phyloP scores from a whole-genome alignment of 192 early-diverging fungal species.

The Backusella macrospora region DNA sequence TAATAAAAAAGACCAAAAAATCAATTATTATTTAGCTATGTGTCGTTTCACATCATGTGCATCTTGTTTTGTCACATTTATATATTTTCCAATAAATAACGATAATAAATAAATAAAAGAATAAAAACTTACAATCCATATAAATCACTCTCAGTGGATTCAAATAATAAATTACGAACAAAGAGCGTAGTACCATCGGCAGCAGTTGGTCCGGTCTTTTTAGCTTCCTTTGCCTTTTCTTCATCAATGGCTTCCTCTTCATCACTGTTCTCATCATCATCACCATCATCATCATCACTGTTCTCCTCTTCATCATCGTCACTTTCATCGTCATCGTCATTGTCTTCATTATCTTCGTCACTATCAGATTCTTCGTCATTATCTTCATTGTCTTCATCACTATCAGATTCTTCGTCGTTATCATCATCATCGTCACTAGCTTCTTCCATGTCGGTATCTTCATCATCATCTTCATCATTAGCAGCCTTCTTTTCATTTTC shows the following conservation, averaged over 20 bases:
- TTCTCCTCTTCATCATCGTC: conserved; percentile 46
- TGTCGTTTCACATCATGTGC: neutral
- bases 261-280: conserved; percentile 26
- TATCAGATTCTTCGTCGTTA: conserved; percentile 42
- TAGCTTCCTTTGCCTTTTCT: conserved; percentile 40
- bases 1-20: neutral
- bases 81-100: neutral
- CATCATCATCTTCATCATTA: conserved; percentile 40
- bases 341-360: conserved; percentile 54
- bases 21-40: neutral
- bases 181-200: conserved; percentile 85
- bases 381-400: conserved; percentile 40
- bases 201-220: conserved; percentile 39
- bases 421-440: conserved; percentile 37
- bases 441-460: conserved; percentile 41
- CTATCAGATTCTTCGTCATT: conserved; percentile 34
- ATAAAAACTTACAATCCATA: conserved; percentile 44
- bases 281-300: conserved; percentile 45
- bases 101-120: neutral
- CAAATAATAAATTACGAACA: conserved; percentile 91
- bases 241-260: conserved; percentile 46
- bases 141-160: conserved; percentile 83
- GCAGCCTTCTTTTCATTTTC: conserved; percentile 45
- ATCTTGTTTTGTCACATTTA: neutral
- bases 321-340: conserved; percentile 47